Evolutionary conservation across 495 filamentous ascomycete species (phyloP), one percentile per base, ranked within the genome.

Genomic region (Letharia lupina): DNA sequence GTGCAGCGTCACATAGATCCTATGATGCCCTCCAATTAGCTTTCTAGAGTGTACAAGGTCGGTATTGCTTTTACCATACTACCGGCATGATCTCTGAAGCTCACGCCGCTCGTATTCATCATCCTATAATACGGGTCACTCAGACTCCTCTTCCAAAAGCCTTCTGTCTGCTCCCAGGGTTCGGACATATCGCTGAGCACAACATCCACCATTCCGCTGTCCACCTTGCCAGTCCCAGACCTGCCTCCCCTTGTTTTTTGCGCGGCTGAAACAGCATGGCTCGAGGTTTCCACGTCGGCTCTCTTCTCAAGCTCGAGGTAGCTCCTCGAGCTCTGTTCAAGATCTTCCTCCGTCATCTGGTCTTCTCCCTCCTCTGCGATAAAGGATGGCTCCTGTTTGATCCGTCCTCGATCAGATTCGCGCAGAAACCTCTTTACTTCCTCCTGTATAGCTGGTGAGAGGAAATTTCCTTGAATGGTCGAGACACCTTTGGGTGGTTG

Each of bases 181-280:
- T 82, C 93, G 79, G 85, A 98, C 94, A 98, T 98, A 87, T 98
- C 94, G 82, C 90, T 95, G 70, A 98, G 78, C 71, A 98, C 89
- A 72, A 98, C 89, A 85, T 98, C 90, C 52, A 96, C 93, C 72
- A 87, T 86, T 68, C 81, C 81, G 69, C 76, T 70, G 65, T 69
- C 65, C n/a, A 33, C 42, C 61, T 73, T 66, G 37, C 70, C 61
- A 45, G 65, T 16, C 42, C 33, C 39, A 31, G 28, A 39, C 64
- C 44, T 23, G 45, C 59, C 61, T 64, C 52, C 62, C 35, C 52
- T 6, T 44, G 8, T 44, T 20, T 9, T 57, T 20, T 37, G 15
- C 45, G 16, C 40, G 9, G 41, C 52, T n/a, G 20, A 20, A 31
- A 60, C 15, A 39, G 35, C 35, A 23, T 64, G 13, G 20, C 23